Evolutionary conservation across 768 basidiomycete genomes (phyloP).

Genomic region (Leccinum aurantiacum): DNA sequence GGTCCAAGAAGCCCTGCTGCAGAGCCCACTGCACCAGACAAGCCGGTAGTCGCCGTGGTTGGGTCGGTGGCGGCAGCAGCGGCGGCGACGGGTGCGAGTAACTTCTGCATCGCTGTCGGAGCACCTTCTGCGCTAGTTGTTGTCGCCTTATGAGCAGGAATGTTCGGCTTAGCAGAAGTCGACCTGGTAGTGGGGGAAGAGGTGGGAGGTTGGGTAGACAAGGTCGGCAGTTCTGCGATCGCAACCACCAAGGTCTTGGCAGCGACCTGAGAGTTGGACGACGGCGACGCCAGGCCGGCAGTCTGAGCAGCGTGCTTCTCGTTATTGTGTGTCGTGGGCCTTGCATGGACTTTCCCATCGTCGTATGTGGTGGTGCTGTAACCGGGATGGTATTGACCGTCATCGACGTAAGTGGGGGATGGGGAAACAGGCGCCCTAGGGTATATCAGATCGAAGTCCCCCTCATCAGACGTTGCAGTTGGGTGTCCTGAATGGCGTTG

Average conservation of each 20-base stretch:
- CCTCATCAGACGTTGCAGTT: constrained; percentile 10
- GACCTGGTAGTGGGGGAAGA: neutral
- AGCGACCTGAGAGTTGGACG: neutral
- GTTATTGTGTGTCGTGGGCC: constrained; percentile 21
- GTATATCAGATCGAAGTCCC: neutral
- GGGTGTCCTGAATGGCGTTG: constrained; percentile 25
- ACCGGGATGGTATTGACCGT: constrained; percentile 15
- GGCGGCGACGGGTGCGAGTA: neutral
- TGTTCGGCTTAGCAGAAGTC: neutral
- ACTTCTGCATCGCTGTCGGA: neutral
- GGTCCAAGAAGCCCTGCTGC: neutral
- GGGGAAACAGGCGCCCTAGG: neutral
- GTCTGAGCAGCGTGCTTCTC: constrained; percentile 9
- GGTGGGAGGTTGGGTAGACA: neutral
- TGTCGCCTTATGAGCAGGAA: neutral
- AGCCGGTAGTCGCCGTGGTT: neutral
- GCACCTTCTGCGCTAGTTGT: neutral
- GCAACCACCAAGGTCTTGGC: neutral
- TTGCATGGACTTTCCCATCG: constrained; percentile 21
- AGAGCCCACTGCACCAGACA: neutral
- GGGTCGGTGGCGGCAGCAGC: constrained; percentile 1
- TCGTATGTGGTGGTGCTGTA: constrained; percentile 6
- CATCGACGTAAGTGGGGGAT: constrained; percentile 6
- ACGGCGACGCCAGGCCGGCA: neutral
- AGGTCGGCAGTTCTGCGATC: neutral